Evolutionary conservation across 176 grass and related monocot genomes (phyloP).

Genomic region (Dendrocalamus sinicus): DNA sequence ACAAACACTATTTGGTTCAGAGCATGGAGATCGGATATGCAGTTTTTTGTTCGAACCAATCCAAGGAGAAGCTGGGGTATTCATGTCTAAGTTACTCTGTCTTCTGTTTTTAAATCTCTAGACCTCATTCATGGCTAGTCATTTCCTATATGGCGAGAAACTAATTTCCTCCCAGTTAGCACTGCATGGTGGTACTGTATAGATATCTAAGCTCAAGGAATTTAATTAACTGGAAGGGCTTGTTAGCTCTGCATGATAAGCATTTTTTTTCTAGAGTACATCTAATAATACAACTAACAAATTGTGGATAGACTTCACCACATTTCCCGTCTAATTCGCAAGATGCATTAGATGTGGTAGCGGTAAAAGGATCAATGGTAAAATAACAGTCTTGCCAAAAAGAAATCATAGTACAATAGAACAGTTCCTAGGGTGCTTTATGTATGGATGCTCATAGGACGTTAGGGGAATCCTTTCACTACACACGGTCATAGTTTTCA

Average conservation of each 20-base stretch:
- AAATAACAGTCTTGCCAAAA: not conserved
- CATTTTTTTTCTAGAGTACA: not conserved
- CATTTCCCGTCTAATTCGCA: not conserved
- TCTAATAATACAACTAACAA: not conserved
- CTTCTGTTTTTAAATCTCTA: conserved; percentile 9
- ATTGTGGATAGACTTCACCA: not conserved
- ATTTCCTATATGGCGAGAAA: conserved; percentile 7
- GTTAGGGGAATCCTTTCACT: not conserved
- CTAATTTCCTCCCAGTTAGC: not conserved
- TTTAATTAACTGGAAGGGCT: conserved; percentile 3
- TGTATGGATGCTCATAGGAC: not conserved
- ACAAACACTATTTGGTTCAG: conserved; percentile 56
- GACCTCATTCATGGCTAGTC: not conserved
- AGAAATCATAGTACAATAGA: not conserved
- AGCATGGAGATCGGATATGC: conserved; percentile 75
- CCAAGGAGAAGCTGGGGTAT: conserved; percentile 98
- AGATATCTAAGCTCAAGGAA: not conserved
- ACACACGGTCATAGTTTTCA: not conserved
- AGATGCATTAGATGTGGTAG: not conserved
- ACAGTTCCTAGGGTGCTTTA: not conserved
- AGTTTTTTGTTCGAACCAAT: conserved; percentile 98
- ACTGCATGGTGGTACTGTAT: not conserved
- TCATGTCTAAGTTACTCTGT: conserved; percentile 37
- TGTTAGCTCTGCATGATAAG: not conserved
- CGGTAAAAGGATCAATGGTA: not conserved